These are phyloP conservation scores for Suillus ampliporus DNA, from an alignment of 768 basidiomycete species.

Conservation along the genomic window DNA sequence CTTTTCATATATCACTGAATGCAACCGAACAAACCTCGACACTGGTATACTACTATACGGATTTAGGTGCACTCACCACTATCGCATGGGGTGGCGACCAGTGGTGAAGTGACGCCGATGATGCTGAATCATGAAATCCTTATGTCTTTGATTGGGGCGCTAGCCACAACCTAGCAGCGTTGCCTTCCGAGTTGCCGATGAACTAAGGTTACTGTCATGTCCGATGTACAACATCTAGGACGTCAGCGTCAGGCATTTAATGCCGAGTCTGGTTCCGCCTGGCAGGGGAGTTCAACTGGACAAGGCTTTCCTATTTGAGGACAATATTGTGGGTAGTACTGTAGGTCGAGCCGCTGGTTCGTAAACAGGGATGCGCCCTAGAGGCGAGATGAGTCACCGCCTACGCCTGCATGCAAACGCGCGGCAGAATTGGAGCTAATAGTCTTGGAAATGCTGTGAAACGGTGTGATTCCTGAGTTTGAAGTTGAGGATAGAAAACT, in stretches of 20 bases:
- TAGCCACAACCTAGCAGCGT: neutral
- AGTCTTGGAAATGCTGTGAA: slow-evolving; percentile 6
- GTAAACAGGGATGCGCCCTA: slow-evolving; percentile 1
- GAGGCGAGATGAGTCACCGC: slow-evolving; percentile 10
- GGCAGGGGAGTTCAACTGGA: neutral
- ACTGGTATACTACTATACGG: neutral
- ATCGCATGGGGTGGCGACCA: neutral
- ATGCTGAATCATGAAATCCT: neutral
- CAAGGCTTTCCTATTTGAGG: neutral
- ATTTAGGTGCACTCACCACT: neutral
- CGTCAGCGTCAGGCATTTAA: neutral
- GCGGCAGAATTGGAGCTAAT: neutral
- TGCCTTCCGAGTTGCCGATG: neutral
- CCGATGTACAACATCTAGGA: too few species aligned
- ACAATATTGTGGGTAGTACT: neutral
- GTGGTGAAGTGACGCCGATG: neutral
- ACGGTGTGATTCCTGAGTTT: neutral
- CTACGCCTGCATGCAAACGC: slow-evolving; percentile 9
- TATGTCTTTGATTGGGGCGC: neutral
- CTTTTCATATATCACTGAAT: neutral
- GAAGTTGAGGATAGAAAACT: slow-evolving; percentile 1
- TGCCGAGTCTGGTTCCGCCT: neutral
- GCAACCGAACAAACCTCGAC: too few species aligned
- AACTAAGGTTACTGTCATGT: neutral
- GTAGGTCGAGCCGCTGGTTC: neutral